Base-by-base conservation (phyloP, 2,329 filamentous ascomycete species). In the Coniella lustricola region DNA sequence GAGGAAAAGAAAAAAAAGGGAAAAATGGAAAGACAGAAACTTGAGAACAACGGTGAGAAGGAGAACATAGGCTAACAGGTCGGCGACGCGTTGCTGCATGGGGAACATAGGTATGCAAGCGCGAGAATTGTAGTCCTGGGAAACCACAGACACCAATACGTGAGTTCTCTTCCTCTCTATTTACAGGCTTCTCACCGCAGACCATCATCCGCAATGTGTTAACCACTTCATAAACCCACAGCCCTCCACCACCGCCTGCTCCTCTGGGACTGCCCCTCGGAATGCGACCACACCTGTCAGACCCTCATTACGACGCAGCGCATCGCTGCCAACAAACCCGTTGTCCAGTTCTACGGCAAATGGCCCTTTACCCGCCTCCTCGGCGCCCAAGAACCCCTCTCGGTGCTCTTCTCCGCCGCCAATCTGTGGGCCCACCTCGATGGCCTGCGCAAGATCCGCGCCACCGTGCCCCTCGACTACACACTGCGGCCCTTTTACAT, bases 231-330 rank as follows among this genome's bases (percentile, higher is more conserved):
- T 13, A 25, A 16, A 35, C 10, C 46, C 10, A n/a, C 62, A 95
- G 90, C 93, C 54, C 65, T 95, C 58, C 81, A 87, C 67, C 90
- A 85, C 64, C 87, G 87, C 54, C 76, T 97, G 57, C 82, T 97
- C 62, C 72, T 96, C 65, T 98, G 93, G 93, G 82, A 82, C 64
- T 98, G 93, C 71, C 80, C 86, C 53, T 76, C 86, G 62, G 91
- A 98, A 77, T 98, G 93, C 81, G 90, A 98, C 74, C 95, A 98
- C 73, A 85, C 87, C 53, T 98, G 93, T 74, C 93, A 98, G 67
- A 91, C 95, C 74, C 85, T 95, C 64, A 76, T 94, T 52, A 97
- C 93, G 49, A 69, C 79, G 58, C 70, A 71, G 50, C 88, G 91
- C 55, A 69, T 90, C 56, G 71, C 78, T 21, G 72, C 77, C 54